Evolutionary conservation across 306 rosid species (phyloP).

Genomic region (Astragalus glycyphyllos): DNA sequence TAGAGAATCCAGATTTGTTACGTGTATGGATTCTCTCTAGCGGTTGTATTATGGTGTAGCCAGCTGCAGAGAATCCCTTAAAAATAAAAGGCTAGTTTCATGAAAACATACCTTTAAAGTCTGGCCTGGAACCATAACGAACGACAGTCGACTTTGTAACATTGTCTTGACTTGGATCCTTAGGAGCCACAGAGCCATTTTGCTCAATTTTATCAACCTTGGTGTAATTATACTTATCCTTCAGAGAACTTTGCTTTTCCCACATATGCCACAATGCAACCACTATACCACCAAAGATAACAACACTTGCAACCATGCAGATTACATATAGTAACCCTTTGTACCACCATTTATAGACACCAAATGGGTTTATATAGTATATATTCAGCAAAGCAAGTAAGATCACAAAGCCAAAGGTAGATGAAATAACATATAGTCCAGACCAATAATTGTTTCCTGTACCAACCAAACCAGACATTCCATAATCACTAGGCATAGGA

Average conservation of each 20-base stretch:
- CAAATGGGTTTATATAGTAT: constrained; percentile 67
- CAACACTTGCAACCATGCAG: constrained; percentile 74
- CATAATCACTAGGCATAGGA: constrained; percentile 48
- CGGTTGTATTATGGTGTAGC: too few species aligned
- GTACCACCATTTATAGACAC: constrained; percentile 75
- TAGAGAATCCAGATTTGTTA: too few species aligned
- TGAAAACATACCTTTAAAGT: constrained; percentile 68
- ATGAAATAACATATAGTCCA: constrained; percentile 75
- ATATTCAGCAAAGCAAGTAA: constrained; percentile 54
- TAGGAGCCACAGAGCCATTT: constrained; percentile 36
- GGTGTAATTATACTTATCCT: constrained; percentile 31
- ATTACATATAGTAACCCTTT: constrained; percentile 68
- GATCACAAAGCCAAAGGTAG: constrained; percentile 70
- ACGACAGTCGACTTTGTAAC: constrained; percentile 45
- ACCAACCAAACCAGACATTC: constrained; percentile 85
- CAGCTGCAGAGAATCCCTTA: too few species aligned
- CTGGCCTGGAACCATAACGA: constrained; percentile 77
- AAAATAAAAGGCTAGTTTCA: neutral
- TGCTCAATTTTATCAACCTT: constrained; percentile 39
- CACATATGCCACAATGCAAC: constrained; percentile 74
- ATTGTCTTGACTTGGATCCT: constrained; percentile 41
- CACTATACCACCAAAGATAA: constrained; percentile 80
- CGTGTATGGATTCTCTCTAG: too few species aligned
- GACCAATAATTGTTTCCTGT: constrained; percentile 81
- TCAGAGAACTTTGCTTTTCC: constrained; percentile 54